Evolutionary conservation across 805 yeast species (phyloP).

Genomic region (Kodamaea kakaduensis): DNA sequence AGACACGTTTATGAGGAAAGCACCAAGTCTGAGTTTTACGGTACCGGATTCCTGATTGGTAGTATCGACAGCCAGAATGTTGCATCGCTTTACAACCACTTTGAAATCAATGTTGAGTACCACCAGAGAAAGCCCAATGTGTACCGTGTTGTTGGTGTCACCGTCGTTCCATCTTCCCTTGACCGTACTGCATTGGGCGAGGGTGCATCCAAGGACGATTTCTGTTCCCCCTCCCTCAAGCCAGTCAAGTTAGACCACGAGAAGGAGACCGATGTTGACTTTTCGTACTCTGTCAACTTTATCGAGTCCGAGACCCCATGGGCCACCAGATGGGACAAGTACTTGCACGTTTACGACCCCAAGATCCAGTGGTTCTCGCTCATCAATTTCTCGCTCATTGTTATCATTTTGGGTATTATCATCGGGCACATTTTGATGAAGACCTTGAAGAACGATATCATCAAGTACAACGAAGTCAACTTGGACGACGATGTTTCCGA

Average conservation of each 20-base stretch:
- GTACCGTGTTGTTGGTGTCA: slow-evolving; percentile 87
- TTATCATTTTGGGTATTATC: slow-evolving; percentile 67
- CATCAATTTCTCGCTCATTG: slow-evolving; percentile 79
- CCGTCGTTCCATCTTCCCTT: slow-evolving; percentile 65
- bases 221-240: slow-evolving; percentile 28
- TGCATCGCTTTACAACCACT: slow-evolving; percentile 77
- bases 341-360: slow-evolving; percentile 86
- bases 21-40: slow-evolving; percentile 62
- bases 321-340: slow-evolving; percentile 99
- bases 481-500: slow-evolving; percentile 84
- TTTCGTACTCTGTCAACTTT: slow-evolving; percentile 82
- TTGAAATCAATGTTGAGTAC: slow-evolving; percentile 72
- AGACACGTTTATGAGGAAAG: slow-evolving; percentile 51
- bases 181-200: slow-evolving; percentile 27
- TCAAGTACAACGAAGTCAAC: slow-evolving; percentile 83
- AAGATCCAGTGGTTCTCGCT: slow-evolving; percentile 95
- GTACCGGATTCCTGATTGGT: slow-evolving; percentile 81
- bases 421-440: slow-evolving; percentile 75
- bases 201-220: slow-evolving; percentile 22
- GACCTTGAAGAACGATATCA: slow-evolving; percentile 80
- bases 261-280: slow-evolving; percentile 56
- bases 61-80: slow-evolving; percentile 50
- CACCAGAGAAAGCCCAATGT: slow-evolving; percentile 66
- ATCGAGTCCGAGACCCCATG: slow-evolving; percentile 68
- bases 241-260: slow-evolving; percentile 46